Conservation (phyloP, 2,329 filamentous ascomycete genomes). For the Nakataea oryzae region DNA sequence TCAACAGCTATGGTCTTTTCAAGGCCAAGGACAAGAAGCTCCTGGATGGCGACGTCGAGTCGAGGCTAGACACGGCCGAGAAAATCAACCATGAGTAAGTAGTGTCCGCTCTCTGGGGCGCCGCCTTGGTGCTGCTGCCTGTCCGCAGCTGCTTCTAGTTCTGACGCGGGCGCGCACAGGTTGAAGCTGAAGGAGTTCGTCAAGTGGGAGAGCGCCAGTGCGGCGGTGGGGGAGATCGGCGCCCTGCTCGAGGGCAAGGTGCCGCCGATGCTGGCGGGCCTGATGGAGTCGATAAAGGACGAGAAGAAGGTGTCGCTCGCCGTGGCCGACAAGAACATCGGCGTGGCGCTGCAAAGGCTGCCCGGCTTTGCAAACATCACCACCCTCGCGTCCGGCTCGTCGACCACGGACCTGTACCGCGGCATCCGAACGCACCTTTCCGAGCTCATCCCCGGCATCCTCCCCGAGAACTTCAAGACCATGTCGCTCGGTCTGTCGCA, state of each 20-base stretch:
- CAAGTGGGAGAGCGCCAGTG: constrained; percentile 91
- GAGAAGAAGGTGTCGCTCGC: constrained; percentile 96
- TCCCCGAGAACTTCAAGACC: constrained; percentile 76
- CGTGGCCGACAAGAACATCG: constrained; percentile 87
- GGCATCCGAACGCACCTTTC: constrained; percentile 86
- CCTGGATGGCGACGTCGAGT: constrained; percentile 73
- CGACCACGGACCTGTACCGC: constrained; percentile 82
- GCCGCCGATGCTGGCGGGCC: constrained; percentile 69
- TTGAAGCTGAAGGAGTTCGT: constrained; percentile 94
- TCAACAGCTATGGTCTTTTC: constrained; percentile 84
- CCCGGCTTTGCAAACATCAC: constrained; percentile 71
- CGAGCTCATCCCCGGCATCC: constrained; percentile 80
- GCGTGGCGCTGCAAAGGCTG: constrained; percentile 84
- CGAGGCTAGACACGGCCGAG: constrained; percentile 64
- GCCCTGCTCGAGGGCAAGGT: constrained; percentile 90
- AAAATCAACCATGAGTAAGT: constrained; percentile 78
- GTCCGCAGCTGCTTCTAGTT: background rate
- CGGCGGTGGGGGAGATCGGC: constrained; percentile 82
- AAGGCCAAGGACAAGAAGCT: constrained; percentile 99
- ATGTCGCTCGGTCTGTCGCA: constrained; percentile 96
- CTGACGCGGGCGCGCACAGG: constrained; percentile 29
- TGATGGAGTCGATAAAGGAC: constrained; percentile 86
- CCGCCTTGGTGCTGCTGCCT: constrained; percentile 6
- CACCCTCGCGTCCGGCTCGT: constrained; percentile 68
- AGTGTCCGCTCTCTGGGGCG: background rate